phyloP scores from a whole-genome alignment of 495 filamentous ascomycete species.

The Trichoderma reesei region DNA sequence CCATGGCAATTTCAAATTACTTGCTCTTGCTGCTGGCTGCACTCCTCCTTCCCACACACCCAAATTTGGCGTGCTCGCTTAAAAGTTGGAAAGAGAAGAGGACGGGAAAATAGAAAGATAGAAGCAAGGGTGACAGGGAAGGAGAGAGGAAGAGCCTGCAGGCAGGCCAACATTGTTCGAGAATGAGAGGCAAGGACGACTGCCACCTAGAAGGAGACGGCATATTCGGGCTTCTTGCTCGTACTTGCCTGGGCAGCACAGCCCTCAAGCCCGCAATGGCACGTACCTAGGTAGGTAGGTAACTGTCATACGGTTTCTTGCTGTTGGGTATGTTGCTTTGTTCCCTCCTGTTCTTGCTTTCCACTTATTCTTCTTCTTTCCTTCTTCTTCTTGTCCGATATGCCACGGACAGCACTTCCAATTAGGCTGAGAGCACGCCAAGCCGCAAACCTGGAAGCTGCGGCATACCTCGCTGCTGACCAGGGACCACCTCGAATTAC shows the following conservation, averaged over 20 bases:
- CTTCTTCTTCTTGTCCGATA: background rate
- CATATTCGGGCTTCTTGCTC: too few relatives aligned
- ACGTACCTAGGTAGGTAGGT: too few relatives aligned
- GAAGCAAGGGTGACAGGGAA: background rate
- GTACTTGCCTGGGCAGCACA: too few relatives aligned
- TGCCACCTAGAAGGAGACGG: background rate
- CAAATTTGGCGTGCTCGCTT: too few relatives aligned
- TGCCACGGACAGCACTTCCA: background rate
- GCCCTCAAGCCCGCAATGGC: too few relatives aligned
- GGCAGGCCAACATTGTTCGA: background rate
- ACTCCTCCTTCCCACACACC: background rate
- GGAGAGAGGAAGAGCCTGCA: background rate
- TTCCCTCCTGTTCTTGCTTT: background rate
- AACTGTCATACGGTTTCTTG: too few relatives aligned
- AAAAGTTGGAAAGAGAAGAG: too few relatives aligned
- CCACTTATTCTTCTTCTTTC: background rate
- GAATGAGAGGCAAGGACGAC: background rate
- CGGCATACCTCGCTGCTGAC: too few relatives aligned
- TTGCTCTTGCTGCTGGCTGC: background rate
- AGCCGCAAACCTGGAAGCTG: background rate
- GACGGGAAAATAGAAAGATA: background rate
- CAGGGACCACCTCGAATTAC: too few relatives aligned
- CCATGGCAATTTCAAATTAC: background rate
- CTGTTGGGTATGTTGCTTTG: background rate
- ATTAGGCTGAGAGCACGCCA: background rate